These are phyloP conservation scores for Musa balbisiana DNA, from an alignment of 202 grass and related monocot genomes.

Conservation along the genomic window DNA sequence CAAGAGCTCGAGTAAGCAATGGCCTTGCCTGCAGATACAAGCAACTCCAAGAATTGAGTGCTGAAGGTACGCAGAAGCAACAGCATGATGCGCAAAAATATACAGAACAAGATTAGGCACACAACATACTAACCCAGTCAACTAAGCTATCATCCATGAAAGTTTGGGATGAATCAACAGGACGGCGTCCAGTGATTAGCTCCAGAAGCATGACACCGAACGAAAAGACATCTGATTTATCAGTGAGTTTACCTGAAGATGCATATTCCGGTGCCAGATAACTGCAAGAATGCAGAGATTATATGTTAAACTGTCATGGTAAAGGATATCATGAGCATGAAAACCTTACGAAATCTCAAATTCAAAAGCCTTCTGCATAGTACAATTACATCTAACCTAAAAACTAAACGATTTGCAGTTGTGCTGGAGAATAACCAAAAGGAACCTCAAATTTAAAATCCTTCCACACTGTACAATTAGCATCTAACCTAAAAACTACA, in stretches of 20 bases:
- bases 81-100: not conserved
- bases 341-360: not conserved
- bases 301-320: not conserved
- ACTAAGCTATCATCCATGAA: conserved; percentile 13
- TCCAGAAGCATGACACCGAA: conserved; percentile 16
- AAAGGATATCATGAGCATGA: not conserved
- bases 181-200: conserved; percentile 2
- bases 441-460: too few species aligned
- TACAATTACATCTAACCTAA: too few species aligned
- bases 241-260: conserved; percentile 10
- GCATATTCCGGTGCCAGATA: conserved; percentile 15
- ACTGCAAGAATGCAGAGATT: conserved; percentile 11
- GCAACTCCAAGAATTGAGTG: not conserved
- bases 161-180: conserved; percentile 22
- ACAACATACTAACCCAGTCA: not conserved
- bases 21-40: conserved; percentile 46
- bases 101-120: not conserved
- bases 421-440: too few species aligned
- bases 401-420: too few species aligned
- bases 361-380: not conserved
- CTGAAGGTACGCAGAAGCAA: not conserved
- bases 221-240: conserved; percentile 18
- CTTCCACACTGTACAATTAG: too few species aligned
- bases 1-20: conserved; percentile 36
- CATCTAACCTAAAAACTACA: too few species aligned